phyloP scores from a whole-genome alignment of 805 yeast genomes.

The Metschnikowia kunwiensis region DNA sequence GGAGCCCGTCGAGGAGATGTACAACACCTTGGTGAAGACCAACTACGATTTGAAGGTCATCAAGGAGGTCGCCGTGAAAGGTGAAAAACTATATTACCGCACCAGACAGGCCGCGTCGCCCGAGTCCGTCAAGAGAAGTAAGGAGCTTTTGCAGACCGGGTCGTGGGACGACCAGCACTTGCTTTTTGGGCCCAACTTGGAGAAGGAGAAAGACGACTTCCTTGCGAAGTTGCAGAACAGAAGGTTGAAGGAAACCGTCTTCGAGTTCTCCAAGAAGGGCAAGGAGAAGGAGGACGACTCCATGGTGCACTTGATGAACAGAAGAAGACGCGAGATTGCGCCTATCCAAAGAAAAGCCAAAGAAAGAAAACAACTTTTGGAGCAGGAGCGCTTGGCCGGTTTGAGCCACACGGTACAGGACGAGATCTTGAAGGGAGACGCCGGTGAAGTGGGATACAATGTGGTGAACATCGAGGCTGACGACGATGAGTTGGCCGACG shows the following conservation, averaged over 20 bases:
- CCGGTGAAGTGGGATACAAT: constrained; percentile 46
- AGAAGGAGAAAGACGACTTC: constrained; percentile 68
- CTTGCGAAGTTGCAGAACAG: constrained; percentile 70
- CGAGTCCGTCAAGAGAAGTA: constrained; percentile 82
- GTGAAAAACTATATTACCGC: constrained; percentile 81
- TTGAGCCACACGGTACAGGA: constrained; percentile 70
- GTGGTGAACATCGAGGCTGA: constrained; percentile 38
- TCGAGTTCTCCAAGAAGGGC: constrained; percentile 68
- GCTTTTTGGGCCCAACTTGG: constrained; percentile 71
- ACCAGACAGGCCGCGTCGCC: constrained; percentile 84
- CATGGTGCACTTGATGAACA: constrained; percentile 78
- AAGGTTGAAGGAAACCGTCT: constrained; percentile 81
- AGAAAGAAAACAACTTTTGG: constrained; percentile 65
- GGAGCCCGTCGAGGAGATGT: constrained; percentile 72
- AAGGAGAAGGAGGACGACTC: constrained; percentile 55
- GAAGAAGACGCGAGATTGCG: constrained; percentile 82
- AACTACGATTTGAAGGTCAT: constrained; percentile 67
- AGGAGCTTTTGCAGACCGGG: constrained; percentile 67
- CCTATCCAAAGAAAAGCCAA: constrained; percentile 78
- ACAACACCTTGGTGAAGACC: constrained; percentile 53
- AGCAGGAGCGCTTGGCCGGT: constrained; percentile 73
- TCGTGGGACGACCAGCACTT: constrained; percentile 86
- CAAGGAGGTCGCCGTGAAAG: constrained; percentile 73
- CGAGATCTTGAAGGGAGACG: constrained; percentile 57
- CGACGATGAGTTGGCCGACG: constrained; percentile 46